phyloP scores from a whole-genome alignment of 345 rosid genomes.

The Clausena lansium region DNA sequence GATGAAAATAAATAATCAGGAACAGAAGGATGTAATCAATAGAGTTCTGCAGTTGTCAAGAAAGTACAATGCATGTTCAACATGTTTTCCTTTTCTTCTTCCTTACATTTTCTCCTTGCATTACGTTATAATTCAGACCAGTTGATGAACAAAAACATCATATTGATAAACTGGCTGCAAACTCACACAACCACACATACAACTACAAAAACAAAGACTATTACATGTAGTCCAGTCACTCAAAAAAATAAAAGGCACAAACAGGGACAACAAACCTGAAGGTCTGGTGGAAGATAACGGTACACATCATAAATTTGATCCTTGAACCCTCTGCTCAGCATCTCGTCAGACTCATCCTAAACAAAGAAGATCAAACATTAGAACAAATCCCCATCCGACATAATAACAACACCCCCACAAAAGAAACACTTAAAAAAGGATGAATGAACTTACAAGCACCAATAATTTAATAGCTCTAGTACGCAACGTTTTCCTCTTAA shows the following conservation, averaged over 20 bases:
- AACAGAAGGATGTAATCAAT: neutral
- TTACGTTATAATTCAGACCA: neutral
- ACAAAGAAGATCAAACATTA: neutral
- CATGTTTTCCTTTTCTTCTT: too few species aligned
- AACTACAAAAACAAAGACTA: neutral
- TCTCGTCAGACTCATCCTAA: constrained; percentile 94
- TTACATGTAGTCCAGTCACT: neutral
- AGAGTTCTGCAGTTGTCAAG: neutral
- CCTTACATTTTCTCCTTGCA: neutral
- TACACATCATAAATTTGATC: constrained; percentile 97
- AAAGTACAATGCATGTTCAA: neutral
- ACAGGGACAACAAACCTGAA: constrained; percentile 60
- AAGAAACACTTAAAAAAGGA: neutral
- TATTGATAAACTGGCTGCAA: neutral
- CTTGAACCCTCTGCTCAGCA: constrained; percentile 99
- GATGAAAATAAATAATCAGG: neutral
- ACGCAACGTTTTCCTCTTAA: constrained; percentile 89
- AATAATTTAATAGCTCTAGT: constrained; percentile 69
- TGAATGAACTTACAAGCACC: constrained; percentile 3
- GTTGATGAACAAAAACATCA: neutral
- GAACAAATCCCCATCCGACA: neutral
- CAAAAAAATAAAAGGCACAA: neutral
- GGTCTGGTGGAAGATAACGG: constrained; percentile 95
- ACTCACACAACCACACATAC: neutral
- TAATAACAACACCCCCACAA: neutral